Percentiles rank a stretch among this genome's conserved stretches.
Conservation (phyloP, 805 yeast species). For the Crinitomyces ghanaensis region DNA sequence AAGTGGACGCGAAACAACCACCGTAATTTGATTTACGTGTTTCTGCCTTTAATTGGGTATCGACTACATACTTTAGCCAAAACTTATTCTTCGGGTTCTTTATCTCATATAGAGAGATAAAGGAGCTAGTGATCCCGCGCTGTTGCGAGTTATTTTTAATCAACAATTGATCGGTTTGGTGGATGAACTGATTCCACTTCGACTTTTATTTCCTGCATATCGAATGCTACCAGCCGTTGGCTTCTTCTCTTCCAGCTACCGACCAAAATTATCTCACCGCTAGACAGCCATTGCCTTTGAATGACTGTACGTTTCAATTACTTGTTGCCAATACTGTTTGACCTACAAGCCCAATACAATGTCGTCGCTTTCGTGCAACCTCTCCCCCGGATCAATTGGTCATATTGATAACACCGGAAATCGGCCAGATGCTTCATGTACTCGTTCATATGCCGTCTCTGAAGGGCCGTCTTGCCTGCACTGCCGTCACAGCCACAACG, state of each 20-base stretch:
- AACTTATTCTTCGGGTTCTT: conserved; percentile 3
- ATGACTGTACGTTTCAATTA: too few species aligned
- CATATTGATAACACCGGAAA: conserved; percentile 37
- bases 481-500: too few species aligned
- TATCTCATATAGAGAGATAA: conserved; percentile 6
- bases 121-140: conserved; percentile 6
- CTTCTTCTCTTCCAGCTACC: too few species aligned
- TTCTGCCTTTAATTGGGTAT: not conserved
- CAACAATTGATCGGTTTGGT: not conserved
- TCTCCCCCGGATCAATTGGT: too few species aligned
- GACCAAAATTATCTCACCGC: not conserved
- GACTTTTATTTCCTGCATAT: too few species aligned
- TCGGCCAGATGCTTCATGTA: conserved; percentile 33
- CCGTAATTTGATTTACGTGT: conserved; percentile 16
- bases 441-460: conserved; percentile 19
- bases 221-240: too few species aligned
- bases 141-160: not conserved
- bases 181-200: not conserved
- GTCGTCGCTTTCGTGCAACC: too few species aligned
- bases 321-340: too few species aligned
- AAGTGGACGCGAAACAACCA: conserved; percentile 19
- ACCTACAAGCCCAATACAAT: too few species aligned
- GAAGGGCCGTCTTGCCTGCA: too few species aligned
- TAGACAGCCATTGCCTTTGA: too few species aligned
- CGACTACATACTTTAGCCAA: not conserved